Percentiles rank a stretch among this genome's conserved stretches.
phyloP scores from a whole-genome alignment of 257 asterid species.

The Osmanthus fragrans region DNA sequence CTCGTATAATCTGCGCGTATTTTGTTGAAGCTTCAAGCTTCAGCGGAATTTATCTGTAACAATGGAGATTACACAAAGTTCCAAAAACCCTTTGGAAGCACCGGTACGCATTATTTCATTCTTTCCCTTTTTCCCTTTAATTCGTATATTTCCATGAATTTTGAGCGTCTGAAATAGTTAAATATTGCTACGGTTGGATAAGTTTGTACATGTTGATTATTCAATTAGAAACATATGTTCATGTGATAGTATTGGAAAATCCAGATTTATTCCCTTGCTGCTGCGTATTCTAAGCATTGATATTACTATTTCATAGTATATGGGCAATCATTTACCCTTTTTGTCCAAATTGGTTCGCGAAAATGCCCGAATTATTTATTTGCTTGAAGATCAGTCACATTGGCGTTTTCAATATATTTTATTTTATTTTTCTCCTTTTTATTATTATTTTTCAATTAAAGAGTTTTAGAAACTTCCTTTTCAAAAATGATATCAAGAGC shows the following conservation, averaged over 20 bases:
- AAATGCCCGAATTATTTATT: neutral
- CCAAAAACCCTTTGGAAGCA: slow-evolving; percentile 19
- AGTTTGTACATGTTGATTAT: neutral
- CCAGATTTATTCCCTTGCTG: neutral
- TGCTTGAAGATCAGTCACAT: neutral
- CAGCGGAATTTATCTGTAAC: neutral
- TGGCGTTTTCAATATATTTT: neutral
- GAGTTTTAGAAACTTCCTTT: neutral
- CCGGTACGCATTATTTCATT: slow-evolving; percentile 22
- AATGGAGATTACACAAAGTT: slow-evolving; percentile 33
- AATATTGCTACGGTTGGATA: neutral
- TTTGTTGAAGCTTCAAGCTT: slow-evolving; percentile 1
- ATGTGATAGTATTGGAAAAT: neutral
- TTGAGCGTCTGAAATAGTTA: neutral
- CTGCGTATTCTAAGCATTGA: neutral
- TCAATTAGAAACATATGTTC: neutral
- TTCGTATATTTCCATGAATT: neutral
- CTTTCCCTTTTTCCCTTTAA: neutral
- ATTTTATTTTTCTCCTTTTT: neutral
- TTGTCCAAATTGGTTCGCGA: neutral
- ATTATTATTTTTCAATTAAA: neutral
- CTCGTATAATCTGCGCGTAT: neutral
- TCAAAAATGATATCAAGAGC: neutral
- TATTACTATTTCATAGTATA: neutral
- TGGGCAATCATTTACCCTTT: neutral